These are phyloP conservation scores for Vaccinium vitisidaea DNA, from an alignment of 148 eudicot species.

Conservation along the genomic window DNA sequence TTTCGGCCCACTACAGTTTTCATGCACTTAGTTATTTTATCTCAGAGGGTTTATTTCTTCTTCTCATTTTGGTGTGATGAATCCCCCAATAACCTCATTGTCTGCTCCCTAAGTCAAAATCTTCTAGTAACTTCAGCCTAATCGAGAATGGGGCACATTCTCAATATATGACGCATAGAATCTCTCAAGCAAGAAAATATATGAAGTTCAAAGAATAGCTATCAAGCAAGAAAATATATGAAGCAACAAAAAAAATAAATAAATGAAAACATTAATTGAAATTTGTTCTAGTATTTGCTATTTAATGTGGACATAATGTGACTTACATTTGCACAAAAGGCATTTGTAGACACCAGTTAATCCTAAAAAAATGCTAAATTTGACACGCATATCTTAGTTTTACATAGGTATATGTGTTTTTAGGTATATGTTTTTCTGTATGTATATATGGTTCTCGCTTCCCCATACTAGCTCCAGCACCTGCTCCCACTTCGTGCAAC, in stretches of 20 bases:
- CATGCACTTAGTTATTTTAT: background rate
- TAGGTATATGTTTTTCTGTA: background rate
- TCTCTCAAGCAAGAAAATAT: background rate
- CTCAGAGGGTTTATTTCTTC: background rate
- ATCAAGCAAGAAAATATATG: background rate
- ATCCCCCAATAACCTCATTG: no score
- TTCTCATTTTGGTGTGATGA: background rate
- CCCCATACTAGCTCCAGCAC: background rate
- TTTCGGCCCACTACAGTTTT: no score
- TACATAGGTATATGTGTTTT: background rate
- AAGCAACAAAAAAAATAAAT: background rate
- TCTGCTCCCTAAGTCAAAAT: background rate
- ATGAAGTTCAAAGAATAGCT: background rate
- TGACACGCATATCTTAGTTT: background rate
- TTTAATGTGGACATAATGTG: background rate
- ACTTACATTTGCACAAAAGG: background rate
- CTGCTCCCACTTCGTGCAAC: background rate
- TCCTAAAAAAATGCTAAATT: background rate
- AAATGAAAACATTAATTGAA: background rate
- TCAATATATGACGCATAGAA: background rate
- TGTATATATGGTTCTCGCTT: background rate
- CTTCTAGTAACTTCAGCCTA: background rate
- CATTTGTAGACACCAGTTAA: background rate
- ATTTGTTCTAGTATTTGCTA: background rate
- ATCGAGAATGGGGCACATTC: background rate